Conservation (phyloP, 106 monocot species). For the Iris macrosiphon region DNA sequence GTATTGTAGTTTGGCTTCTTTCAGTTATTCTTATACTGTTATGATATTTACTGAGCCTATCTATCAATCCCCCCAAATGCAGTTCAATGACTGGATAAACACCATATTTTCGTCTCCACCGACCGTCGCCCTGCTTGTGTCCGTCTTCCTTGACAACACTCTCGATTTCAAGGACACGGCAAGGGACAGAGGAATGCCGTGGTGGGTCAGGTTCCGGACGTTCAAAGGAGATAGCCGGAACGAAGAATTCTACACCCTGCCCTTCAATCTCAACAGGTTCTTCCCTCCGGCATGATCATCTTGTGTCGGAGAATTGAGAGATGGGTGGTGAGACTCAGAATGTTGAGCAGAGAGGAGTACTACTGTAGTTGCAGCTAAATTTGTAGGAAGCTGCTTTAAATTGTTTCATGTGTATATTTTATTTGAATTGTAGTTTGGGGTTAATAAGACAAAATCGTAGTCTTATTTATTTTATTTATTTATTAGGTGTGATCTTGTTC, state of each 20-base stretch:
- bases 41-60: too few relatives aligned
- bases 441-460: too few relatives aligned
- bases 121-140: conserved; percentile 71
- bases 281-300: conserved; percentile 76
- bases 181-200: conserved; percentile 91
- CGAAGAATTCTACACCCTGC: conserved; percentile 98
- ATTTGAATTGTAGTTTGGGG: background rate
- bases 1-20: too few relatives aligned
- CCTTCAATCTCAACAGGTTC: conserved; percentile 97
- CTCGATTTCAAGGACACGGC: conserved; percentile 81
- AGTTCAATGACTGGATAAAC: conserved; percentile 98
- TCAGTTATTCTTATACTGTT: too few relatives aligned
- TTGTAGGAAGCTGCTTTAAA: background rate
- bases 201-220: conserved; percentile 90
- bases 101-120: conserved; percentile 91
- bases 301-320: background rate
- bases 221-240: conserved; percentile 95
- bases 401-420: background rate
- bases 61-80: too few relatives aligned
- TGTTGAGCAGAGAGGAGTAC: conserved; percentile 5
- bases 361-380: background rate
- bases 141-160: conserved; percentile 93
- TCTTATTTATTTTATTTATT: too few relatives aligned
- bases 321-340: conserved; percentile 6
- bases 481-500: too few relatives aligned